Evolutionary conservation across 2,329 filamentous ascomycete genomes (phyloP).

Genomic region (Immersiporthe knoxdaviesiana): DNA sequence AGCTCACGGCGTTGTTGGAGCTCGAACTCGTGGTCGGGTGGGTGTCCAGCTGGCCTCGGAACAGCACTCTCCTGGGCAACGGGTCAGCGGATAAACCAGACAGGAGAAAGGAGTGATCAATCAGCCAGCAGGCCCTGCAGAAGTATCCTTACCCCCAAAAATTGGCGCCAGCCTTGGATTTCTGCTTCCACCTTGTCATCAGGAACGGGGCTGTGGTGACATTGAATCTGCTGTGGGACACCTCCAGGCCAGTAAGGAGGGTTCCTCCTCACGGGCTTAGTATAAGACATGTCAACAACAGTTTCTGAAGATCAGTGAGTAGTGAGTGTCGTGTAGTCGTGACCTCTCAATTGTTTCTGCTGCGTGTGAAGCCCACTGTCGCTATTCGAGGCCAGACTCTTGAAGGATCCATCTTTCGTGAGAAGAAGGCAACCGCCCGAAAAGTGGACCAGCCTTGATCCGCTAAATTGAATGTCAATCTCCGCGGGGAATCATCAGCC

Average conservation of each 20-base stretch:
- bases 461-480: neutral
- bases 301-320: neutral
- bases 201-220: neutral
- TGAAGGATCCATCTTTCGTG: neutral
- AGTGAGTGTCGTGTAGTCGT: neutral
- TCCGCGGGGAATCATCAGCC: neutral
- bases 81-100: neutral
- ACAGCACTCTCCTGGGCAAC: neutral
- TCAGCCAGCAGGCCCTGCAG: neutral
- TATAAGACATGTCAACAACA: neutral
- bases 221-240: slow-evolving; percentile 5
- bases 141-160: slow-evolving; percentile 3
- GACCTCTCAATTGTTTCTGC: neutral
- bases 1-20: neutral
- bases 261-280: neutral
- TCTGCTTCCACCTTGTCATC: neutral
- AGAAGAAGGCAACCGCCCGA: neutral
- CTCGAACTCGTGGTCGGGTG: neutral
- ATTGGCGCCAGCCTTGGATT: slow-evolving; percentile 1
- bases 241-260: slow-evolving; percentile 18
- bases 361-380: neutral
- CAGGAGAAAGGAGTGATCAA: too few relatives aligned
- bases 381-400: neutral
- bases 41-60: neutral
- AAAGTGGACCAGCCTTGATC: neutral